These are phyloP conservation scores for Aspergillus leporis DNA, from an alignment of 495 filamentous ascomycete genomes.

Conservation along the genomic window DNA sequence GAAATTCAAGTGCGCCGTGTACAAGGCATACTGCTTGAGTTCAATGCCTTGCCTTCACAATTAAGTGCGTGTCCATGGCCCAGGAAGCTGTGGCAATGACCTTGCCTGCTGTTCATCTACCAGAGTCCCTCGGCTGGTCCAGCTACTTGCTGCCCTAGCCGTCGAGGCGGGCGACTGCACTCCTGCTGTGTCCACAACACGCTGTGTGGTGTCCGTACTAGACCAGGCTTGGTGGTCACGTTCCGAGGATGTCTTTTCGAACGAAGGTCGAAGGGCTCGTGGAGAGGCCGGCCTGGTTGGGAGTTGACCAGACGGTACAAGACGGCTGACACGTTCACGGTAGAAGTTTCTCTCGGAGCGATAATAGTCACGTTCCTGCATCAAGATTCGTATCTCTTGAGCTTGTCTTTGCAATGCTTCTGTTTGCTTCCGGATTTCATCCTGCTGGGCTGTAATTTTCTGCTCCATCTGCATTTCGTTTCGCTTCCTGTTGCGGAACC, in stretches of 20 bases:
- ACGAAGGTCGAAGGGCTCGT: slow-evolving; percentile 13
- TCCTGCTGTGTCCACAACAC: slow-evolving; percentile 11
- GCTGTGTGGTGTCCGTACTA: slow-evolving; percentile 5
- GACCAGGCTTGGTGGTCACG: slow-evolving; percentile 13
- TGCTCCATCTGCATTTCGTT: slow-evolving; percentile 76
- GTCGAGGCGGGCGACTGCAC: slow-evolving; percentile 5
- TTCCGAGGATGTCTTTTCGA: slow-evolving; percentile 8
- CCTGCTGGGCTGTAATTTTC: slow-evolving; percentile 56
- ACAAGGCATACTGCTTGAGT: not conserved
- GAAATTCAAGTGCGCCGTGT: not conserved
- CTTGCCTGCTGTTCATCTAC: slow-evolving; percentile 15
- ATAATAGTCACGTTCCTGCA: slow-evolving; percentile 56
- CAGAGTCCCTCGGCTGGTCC: slow-evolving; percentile 7
- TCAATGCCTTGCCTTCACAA: not conserved
- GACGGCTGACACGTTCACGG: slow-evolving; percentile 59
- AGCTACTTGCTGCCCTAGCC: not conserved
- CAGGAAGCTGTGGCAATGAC: slow-evolving; percentile 15
- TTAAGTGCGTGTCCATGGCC: slow-evolving; percentile 17
- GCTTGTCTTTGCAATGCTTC: slow-evolving; percentile 57
- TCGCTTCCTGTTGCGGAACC: slow-evolving; percentile 88
- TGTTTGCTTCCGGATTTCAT: slow-evolving; percentile 57
- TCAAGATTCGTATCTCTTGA: slow-evolving; percentile 55
- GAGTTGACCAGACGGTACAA: slow-evolving; percentile 44
- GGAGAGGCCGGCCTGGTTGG: slow-evolving; percentile 48
- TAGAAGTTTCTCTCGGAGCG: slow-evolving; percentile 64